phyloP scores from a whole-genome alignment of 148 eudicot genomes.

The Chenopodium formosanum region DNA sequence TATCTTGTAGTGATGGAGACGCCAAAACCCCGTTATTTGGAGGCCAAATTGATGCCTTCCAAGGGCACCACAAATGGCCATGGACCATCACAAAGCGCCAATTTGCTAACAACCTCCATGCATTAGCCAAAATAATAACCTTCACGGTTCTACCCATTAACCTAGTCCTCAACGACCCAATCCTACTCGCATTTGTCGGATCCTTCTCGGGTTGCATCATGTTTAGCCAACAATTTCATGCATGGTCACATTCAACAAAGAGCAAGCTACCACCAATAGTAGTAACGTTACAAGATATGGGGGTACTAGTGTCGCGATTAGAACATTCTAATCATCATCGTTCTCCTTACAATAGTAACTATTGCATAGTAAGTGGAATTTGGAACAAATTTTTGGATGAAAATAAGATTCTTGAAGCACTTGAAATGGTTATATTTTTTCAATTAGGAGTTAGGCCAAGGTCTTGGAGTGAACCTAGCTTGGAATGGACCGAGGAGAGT shows the following conservation, averaged over 20 bases:
- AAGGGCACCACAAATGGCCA: slow-evolving; percentile 87
- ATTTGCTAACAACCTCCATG: slow-evolving; percentile 75
- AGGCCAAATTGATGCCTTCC: slow-evolving; percentile 73
- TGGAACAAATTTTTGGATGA: slow-evolving; percentile 75
- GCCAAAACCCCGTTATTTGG: slow-evolving; percentile 69
- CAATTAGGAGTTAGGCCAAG: slow-evolving; percentile 70
- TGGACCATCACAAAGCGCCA: slow-evolving; percentile 75
- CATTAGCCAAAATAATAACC: slow-evolving; percentile 34
- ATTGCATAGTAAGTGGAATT: slow-evolving; percentile 89
- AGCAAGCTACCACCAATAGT: slow-evolving; percentile 65
- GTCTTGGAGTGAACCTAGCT: slow-evolving; percentile 80
- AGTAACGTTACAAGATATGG: slow-evolving; percentile 61
- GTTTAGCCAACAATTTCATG: slow-evolving; percentile 93
- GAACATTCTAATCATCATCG: slow-evolving; percentile 78
- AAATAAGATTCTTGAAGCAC: slow-evolving; percentile 52
- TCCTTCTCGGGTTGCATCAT: slow-evolving; percentile 66
- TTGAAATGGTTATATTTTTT: slow-evolving; percentile 76
- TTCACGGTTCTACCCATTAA: slow-evolving; percentile 48
- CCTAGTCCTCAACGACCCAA: slow-evolving; percentile 38
- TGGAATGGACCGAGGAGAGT: slow-evolving; percentile 59
- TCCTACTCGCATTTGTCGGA: slow-evolving; percentile 49
- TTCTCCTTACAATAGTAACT: slow-evolving; percentile 66
- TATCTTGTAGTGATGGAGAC: too few species aligned
- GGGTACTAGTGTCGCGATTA: slow-evolving; percentile 60
- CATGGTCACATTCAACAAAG: slow-evolving; percentile 86